These are phyloP conservation scores for Vitis cinerea DNA, from an alignment of 164 flowering plant genomes.

Conservation along the genomic window DNA sequence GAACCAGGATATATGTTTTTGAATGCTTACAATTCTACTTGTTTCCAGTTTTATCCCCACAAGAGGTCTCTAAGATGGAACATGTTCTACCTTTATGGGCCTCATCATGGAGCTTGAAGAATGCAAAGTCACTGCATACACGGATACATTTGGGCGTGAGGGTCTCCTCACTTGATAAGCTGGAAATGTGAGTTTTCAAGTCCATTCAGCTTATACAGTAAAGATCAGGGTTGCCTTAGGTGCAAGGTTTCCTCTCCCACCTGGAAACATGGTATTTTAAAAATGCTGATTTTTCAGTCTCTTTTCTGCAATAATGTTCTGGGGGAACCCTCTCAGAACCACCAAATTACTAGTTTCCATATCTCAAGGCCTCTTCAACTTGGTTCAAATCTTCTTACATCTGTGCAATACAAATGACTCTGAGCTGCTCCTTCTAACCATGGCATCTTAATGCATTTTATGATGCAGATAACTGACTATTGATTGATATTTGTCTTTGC, in stretches of 20 bases:
- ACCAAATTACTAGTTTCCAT: slow-evolving; percentile 2
- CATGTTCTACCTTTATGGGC: slow-evolving; percentile 77
- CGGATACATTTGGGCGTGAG: slow-evolving; percentile 59
- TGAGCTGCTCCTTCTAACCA: not conserved
- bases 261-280: not conserved
- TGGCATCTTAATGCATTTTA: not conserved
- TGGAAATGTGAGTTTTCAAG: slow-evolving; percentile 61
- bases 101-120: slow-evolving; percentile 43
- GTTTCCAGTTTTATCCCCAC: slow-evolving; percentile 78
- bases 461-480: not conserved
- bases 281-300: not conserved
- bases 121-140: slow-evolving; percentile 29
- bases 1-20: slow-evolving; percentile 1
- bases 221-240: not conserved
- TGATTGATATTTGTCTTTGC: not conserved
- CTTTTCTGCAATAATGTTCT: not conserved
- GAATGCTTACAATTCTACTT: slow-evolving; percentile 22
- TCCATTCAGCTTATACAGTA: slow-evolving; percentile 7
- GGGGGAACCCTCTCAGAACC: not conserved
- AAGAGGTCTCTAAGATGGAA: slow-evolving; percentile 81
- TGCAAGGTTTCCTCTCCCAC: not conserved
- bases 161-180: slow-evolving; percentile 61
- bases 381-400: not conserved
- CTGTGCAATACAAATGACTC: not conserved
- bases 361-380: not conserved